A percentile compares a stretch with the other conserved stretches of the same genome.
Evolutionary conservation across 345 rosid species (phyloP).

Genomic region (Raphanus sativus): DNA sequence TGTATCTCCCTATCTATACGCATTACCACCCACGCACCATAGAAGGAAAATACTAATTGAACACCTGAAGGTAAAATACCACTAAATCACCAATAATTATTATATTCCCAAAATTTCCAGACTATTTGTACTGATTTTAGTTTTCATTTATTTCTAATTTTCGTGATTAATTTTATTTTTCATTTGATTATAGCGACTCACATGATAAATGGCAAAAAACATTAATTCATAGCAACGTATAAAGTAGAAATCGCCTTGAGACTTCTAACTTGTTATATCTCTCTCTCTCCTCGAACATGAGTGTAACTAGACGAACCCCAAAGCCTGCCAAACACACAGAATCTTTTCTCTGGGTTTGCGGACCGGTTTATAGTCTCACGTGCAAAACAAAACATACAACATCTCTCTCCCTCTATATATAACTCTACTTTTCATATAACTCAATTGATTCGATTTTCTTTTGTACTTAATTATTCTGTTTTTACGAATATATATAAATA

Average conservation of each 20-base stretch:
- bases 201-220: constrained; percentile 27
- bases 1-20: not conserved
- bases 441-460: constrained; percentile 23
- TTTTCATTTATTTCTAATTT: not conserved
- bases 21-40: constrained; percentile 12
- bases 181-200: constrained; percentile 9
- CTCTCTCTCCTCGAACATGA: constrained; percentile 38
- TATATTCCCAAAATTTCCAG: not conserved
- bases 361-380: constrained; percentile 43
- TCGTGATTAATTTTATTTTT: not conserved
- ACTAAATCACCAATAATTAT: not conserved
- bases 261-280: constrained; percentile 13
- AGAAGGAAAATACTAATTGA: constrained; percentile 20
- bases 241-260: constrained; percentile 8
- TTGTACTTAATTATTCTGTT: constrained; percentile 19
- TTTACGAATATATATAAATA: not conserved
- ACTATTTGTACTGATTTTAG: not conserved
- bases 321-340: constrained; percentile 45
- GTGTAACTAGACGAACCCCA: constrained; percentile 39
- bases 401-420: constrained; percentile 8
- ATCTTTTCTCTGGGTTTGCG: constrained; percentile 42
- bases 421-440: constrained; percentile 14
- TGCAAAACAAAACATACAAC: constrained; percentile 37
- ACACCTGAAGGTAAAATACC: constrained; percentile 1
- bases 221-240: constrained; percentile 22